Evolutionary conservation across 805 yeast species (phyloP), one percentile per base, ranked within the genome.

Genomic region (Metschnikowia lachancei): DNA sequence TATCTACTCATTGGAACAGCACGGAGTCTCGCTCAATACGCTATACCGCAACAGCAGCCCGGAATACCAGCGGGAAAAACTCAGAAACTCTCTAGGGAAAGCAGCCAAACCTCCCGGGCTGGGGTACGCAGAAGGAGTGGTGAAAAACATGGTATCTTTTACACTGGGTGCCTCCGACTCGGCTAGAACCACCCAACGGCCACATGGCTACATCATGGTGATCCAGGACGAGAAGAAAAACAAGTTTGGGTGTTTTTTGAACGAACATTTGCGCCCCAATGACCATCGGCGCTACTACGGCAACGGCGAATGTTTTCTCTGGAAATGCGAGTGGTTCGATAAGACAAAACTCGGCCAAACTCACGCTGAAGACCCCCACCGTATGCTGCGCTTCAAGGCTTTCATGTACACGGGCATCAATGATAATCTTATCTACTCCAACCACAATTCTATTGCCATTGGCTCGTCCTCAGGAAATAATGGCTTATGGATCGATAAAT

Each of bases 391-490:
- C 45, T 80, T 91, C 61, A 80, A 81, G 61, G 96, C 95, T 0
- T 92, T 80, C 63, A 89, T 90, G 39, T 88, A 84, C 63, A 89
- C 97, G 1, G 96, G 97, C 0, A 58, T 85, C 39, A 92, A 94
- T 63, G 96, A 89, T 60, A 91, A 83, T 64, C 77, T 87, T 36
- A 81, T 92, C 14, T 88, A 87, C 61, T 87, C 96, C 46, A 86
- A 90, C 36, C 80, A 81, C 50, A 74, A 79, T 20, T 89, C 82
- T 58, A 69, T 94, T 28, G 83, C 96, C 17, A 75, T 94, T 56
- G 99, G 98, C 1, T 92, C 95, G 0, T 95, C 97, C 1, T 84
- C 85, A 56, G 97, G 97, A 2, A 88, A 87, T 58, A 90, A 89
- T 64, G 98, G 97, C 0, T 70, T 94, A 13, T 92, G 95, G 89